Evolutionary conservation across 768 basidiomycete genomes (phyloP).

Genomic region (Phanerochaete sordida): DNA sequence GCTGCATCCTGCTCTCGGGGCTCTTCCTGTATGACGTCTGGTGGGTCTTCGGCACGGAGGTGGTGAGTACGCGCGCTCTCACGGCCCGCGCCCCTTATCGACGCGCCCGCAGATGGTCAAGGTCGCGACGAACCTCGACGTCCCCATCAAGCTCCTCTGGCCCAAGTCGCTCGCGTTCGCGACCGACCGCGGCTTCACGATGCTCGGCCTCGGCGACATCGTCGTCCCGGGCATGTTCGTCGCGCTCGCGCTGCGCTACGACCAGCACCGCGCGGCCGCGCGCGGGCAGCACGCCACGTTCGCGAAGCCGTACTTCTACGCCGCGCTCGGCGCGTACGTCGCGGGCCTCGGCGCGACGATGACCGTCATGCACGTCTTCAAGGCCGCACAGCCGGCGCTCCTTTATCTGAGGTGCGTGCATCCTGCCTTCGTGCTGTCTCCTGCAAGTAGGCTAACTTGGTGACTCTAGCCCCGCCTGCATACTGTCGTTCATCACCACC

Average conservation of each 20-base stretch:
- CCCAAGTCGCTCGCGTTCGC: constrained; percentile 60
- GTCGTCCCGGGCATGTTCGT: constrained; percentile 69
- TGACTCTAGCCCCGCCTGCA: constrained; percentile 63
- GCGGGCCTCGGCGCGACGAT: constrained; percentile 74
- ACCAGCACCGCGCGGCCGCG: constrained; percentile 42
- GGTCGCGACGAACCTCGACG: constrained; percentile 86
- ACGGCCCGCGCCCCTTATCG: not conserved
- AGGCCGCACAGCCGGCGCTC: constrained; percentile 84
- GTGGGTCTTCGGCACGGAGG: constrained; percentile 90
- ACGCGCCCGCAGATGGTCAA: constrained; percentile 70
- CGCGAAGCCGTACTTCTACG: constrained; percentile 72
- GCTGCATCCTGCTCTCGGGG: constrained; percentile 74
- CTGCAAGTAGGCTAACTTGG: not conserved
- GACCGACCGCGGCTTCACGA: constrained; percentile 61
- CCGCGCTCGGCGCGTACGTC: constrained; percentile 68
- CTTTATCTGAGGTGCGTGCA: constrained; percentile 77
- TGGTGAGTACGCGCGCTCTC: constrained; percentile 45
- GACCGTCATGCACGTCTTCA: constrained; percentile 76
- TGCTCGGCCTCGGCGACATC: constrained; percentile 93
- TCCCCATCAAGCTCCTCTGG: constrained; percentile 92
- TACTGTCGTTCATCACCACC: constrained; percentile 61
- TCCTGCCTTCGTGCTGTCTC: not conserved
- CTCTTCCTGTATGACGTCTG: constrained; percentile 93
- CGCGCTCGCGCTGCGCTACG: constrained; percentile 84
- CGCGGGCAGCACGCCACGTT: constrained; percentile 34